Conservation (phyloP, 192 early-diverging fungal genomes). For the Linnemannia schmuckeri region DNA sequence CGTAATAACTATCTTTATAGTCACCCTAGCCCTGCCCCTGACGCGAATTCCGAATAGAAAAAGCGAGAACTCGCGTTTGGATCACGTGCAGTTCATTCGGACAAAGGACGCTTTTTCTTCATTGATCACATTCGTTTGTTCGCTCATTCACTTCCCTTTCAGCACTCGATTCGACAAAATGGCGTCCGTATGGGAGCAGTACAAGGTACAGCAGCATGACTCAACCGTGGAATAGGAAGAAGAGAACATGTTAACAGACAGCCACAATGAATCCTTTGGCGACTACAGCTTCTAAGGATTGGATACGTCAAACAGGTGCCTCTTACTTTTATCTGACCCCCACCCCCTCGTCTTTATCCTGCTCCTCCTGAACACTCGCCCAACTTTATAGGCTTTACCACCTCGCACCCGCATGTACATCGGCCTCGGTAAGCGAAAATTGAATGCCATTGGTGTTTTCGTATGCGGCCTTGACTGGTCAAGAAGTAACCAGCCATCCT, state of each 20-base stretch:
- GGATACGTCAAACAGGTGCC: too few relatives aligned
- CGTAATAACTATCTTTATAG: not conserved
- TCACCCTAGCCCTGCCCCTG: not conserved
- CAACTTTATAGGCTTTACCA: constrained; percentile 31
- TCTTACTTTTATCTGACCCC: not conserved
- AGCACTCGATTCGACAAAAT: not conserved
- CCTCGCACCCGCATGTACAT: constrained; percentile 55
- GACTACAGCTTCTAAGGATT: too few relatives aligned
- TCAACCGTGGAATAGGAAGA: not conserved
- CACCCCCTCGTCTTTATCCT: not conserved
- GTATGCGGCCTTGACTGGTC: too few relatives aligned
- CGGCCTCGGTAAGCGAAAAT: constrained; percentile 32
- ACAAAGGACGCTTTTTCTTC: not conserved
- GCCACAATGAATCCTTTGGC: too few relatives aligned
- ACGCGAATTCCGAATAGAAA: not conserved
- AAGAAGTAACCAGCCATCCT: too few relatives aligned
- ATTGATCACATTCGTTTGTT: not conserved
- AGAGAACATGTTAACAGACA: not conserved
- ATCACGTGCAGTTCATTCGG: not conserved
- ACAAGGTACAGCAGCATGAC: constrained; percentile 6
- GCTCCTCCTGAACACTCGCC: not conserved
- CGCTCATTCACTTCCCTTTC: too few relatives aligned
- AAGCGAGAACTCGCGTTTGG: not conserved
- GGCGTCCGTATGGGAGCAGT: constrained; percentile 23
- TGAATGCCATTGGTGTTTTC: not conserved